Evolutionary conservation across 2,329 filamentous ascomycete species (phyloP).

Genomic region (Cladosporium sp.): DNA sequence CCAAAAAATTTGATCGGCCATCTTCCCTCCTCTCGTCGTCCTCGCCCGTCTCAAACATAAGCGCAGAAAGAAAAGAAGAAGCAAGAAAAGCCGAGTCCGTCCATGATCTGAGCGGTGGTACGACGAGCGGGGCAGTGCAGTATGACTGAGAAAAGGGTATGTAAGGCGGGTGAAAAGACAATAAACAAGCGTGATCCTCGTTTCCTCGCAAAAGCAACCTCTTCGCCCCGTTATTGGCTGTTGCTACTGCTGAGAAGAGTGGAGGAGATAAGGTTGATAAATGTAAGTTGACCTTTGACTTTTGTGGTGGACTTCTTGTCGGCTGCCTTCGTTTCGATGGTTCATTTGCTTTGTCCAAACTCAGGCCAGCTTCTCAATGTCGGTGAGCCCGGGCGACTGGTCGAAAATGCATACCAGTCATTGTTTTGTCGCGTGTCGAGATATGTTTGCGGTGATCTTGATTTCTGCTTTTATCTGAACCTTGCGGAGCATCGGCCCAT

Average conservation of each 20-base stretch:
- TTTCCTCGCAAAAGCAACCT: background rate
- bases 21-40: too few relatives aligned
- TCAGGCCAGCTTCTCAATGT: background rate
- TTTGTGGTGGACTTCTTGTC: background rate
- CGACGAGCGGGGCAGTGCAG: background rate
- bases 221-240: background rate
- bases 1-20: too few relatives aligned
- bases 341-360: background rate
- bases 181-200: background rate
- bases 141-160: background rate
- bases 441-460: background rate
- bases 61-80: too few relatives aligned
- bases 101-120: background rate
- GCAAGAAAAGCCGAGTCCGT: too few relatives aligned
- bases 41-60: too few relatives aligned
- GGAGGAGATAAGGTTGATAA: background rate
- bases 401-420: background rate
- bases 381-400: background rate
- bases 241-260: background rate
- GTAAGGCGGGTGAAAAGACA: background rate
- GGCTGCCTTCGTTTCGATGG: background rate
- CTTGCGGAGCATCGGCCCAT: conserved; percentile 95
- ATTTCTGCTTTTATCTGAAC: conserved; percentile 57
- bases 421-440: background rate
- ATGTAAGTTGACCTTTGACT: background rate